A percentile compares a stretch with the other conserved stretches of the same genome.
These are phyloP conservation scores for Penium margaritaceum DNA, from an alignment of 139 green algal genomes.

Conservation along the genomic window DNA sequence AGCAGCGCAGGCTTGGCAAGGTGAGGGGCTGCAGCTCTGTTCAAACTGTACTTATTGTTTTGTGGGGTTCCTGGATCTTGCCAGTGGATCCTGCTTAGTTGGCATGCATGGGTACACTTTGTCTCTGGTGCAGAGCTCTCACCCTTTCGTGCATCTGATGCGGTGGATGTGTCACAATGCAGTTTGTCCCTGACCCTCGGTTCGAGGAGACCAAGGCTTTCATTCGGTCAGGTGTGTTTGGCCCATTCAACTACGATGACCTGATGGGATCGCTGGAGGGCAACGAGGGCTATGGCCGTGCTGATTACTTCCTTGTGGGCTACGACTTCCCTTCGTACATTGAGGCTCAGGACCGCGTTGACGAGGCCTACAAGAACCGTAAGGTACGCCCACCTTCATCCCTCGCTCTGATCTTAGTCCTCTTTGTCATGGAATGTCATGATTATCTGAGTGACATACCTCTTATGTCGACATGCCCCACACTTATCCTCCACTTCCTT, in stretches of 20 bases:
- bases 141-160: background rate
- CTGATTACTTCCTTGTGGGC: slow-evolving; percentile 92
- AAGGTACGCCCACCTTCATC: no score
- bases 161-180: background rate
- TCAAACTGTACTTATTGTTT: no score
- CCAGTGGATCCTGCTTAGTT: background rate
- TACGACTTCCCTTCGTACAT: slow-evolving; percentile 92
- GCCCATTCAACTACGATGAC: slow-evolving; percentile 80
- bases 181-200: slow-evolving; percentile 58
- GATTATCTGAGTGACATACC: no score
- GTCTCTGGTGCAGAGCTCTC: background rate
- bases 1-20: slow-evolving; percentile 59
- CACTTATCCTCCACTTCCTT: no score
- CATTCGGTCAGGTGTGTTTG: slow-evolving; percentile 75
- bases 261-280: slow-evolving; percentile 69
- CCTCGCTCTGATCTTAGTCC: no score
- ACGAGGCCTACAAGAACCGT: slow-evolving; percentile 66
- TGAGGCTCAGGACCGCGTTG: slow-evolving; percentile 70
- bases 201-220: slow-evolving; percentile 57
- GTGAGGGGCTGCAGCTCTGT: no score
- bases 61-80: background rate
- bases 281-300: slow-evolving; percentile 54
- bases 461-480: no score
- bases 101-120: background rate
- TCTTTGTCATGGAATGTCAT: no score